These are phyloP conservation scores for Eimeria sp. DNA, from an alignment of 169 alveolate species.

Conservation along the genomic window DNA sequence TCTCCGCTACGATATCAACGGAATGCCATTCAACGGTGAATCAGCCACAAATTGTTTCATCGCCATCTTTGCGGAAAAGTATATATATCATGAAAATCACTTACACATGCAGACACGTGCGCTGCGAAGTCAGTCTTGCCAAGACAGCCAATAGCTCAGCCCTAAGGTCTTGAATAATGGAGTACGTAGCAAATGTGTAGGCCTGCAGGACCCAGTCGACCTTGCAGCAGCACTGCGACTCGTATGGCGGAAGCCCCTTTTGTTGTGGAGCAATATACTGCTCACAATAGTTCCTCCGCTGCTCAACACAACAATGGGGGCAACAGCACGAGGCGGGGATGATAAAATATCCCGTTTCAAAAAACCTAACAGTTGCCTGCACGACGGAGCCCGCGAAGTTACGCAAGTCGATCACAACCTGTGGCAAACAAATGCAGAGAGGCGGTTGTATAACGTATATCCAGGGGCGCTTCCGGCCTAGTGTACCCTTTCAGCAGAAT, in stretches of 20 bases:
- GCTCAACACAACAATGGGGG: conserved; percentile 26
- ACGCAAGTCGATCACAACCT: conserved; percentile 70
- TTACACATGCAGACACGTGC: conserved; percentile 65
- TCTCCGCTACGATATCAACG: background rate
- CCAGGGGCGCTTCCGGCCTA: background rate
- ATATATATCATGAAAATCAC: background rate
- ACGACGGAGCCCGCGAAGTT: conserved; percentile 71
- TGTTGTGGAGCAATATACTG: background rate
- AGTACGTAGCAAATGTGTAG: conserved; percentile 65
- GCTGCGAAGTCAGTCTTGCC: conserved; percentile 70
- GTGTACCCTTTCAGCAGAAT: background rate
- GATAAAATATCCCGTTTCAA: conserved; percentile 48
- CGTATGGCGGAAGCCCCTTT: conserved; percentile 48
- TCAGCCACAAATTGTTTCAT: background rate
- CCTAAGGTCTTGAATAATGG: conserved; percentile 38
- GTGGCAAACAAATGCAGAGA: background rate
- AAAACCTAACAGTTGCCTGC: conserved; percentile 41
- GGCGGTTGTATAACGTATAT: background rate
- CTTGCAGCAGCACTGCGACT: conserved; percentile 62
- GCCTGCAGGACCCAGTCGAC: conserved; percentile 76
- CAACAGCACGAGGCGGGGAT: conserved; percentile 70
- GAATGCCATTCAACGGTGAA: background rate
- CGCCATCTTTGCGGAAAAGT: background rate
- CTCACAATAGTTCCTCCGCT: background rate
- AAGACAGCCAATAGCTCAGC: conserved; percentile 42